Evolutionary conservation across 1,284 basidiomycete species (phyloP).

Genomic region (Ceratobasidium papillatum): DNA sequence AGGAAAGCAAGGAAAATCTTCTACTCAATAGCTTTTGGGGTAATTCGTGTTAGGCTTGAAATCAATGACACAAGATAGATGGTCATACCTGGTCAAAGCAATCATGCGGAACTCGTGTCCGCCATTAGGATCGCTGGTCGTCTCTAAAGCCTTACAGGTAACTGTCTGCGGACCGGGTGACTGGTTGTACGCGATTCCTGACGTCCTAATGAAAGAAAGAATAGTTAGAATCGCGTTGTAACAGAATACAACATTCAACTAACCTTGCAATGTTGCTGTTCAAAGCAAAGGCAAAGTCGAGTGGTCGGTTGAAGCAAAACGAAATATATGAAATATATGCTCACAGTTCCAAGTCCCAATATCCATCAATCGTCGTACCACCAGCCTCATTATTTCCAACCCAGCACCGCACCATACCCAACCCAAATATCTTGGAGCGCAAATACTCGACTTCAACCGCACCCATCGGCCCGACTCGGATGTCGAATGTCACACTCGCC

Average conservation of each 20-base stretch:
- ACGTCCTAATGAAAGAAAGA: background rate
- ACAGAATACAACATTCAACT: background rate
- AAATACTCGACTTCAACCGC: slow-evolving; percentile 55
- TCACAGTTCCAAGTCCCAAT: slow-evolving; percentile 52
- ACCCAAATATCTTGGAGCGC: slow-evolving; percentile 52
- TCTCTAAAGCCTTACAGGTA: slow-evolving; percentile 2
- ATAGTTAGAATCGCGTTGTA: background rate
- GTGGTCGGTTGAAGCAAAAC: no score
- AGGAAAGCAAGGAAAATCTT: background rate
- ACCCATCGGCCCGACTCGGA: slow-evolving; percentile 38
- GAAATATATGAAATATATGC: slow-evolving; percentile 40
- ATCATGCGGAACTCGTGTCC: slow-evolving; percentile 21
- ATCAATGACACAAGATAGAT: background rate
- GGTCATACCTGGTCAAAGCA: background rate
- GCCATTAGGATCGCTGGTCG: background rate
- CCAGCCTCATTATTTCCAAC: slow-evolving; percentile 54
- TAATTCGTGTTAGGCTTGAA: background rate
- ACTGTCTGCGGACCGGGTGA: background rate
- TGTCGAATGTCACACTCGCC: slow-evolving; percentile 40
- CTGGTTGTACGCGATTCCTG: background rate
- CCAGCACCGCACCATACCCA: slow-evolving; percentile 55
- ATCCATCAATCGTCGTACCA: slow-evolving; percentile 50
- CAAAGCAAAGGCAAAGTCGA: background rate
- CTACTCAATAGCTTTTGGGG: background rate
- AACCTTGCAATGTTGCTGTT: background rate